A percentile compares a stretch with the other conserved stretches of the same genome.
These are phyloP conservation scores for Corymbia calophylla DNA, from an alignment of 441 rosid genomes.

Conservation along the genomic window DNA sequence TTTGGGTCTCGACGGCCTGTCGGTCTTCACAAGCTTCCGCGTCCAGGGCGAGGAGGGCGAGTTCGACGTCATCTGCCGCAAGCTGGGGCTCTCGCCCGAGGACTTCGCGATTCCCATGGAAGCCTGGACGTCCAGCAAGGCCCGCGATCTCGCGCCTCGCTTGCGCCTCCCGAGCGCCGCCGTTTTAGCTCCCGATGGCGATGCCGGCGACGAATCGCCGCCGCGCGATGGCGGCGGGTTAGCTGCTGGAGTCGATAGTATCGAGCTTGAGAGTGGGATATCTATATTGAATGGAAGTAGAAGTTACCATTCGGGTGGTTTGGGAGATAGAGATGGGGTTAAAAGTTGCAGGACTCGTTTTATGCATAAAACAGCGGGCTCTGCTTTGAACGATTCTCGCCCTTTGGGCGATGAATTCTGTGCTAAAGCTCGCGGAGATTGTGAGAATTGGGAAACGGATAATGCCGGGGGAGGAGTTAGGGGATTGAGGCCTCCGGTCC, in stretches of 20 bases:
- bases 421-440: neutral
- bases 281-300: neutral
- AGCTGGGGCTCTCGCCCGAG: slow-evolving; percentile 24
- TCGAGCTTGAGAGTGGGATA: neutral
- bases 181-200: neutral
- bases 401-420: neutral
- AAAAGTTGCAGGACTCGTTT: neutral
- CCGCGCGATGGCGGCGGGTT: neutral
- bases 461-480: slow-evolving; percentile 2
- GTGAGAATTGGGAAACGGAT: neutral
- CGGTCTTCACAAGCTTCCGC: slow-evolving; percentile 19
- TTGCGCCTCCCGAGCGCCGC: neutral
- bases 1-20: neutral
- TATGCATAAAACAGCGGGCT: neutral
- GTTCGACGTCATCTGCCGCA: slow-evolving; percentile 17
- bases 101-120: slow-evolving; percentile 24
- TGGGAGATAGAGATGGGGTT: neutral
- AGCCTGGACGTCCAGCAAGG: slow-evolving; percentile 24
- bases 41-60: slow-evolving; percentile 24
- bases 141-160: neutral
- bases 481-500: slow-evolving; percentile 11
- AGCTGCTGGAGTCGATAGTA: neutral
- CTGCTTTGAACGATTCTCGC: neutral
- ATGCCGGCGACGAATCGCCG: neutral
- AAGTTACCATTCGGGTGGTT: neutral